Evolutionary conservation across 257 asterid genomes (phyloP).

Genomic region (Solanum verrucosum): DNA sequence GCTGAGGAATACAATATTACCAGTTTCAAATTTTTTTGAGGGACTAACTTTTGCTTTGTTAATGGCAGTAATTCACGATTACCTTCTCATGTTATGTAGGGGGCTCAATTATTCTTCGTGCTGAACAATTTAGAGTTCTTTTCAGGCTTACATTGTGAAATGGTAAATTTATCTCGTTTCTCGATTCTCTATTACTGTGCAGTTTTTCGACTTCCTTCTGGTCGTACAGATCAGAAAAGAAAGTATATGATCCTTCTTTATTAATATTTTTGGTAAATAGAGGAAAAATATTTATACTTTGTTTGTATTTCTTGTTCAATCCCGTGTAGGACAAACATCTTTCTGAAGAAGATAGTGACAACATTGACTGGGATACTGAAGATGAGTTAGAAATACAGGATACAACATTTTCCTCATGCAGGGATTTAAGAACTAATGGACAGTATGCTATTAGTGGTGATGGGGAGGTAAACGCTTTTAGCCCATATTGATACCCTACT

Average conservation of each 20-base stretch:
- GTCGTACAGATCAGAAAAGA: background rate
- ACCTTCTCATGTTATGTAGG: background rate
- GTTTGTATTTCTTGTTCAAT: background rate
- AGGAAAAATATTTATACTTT: background rate
- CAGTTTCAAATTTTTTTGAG: background rate
- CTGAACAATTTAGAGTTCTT: background rate
- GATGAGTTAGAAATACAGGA: slow-evolving; percentile 23
- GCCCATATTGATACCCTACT: background rate
- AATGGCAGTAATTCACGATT: background rate
- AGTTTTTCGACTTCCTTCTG: background rate
- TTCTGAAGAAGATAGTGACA: slow-evolving; percentile 14
- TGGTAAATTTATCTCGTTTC: background rate
- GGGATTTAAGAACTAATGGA: background rate
- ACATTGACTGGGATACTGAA: slow-evolving; percentile 29
- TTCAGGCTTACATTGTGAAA: background rate
- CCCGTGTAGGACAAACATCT: slow-evolving; percentile 11
- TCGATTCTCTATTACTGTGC: background rate
- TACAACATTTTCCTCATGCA: background rate
- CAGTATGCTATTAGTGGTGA: background rate
- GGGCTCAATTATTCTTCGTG: background rate
- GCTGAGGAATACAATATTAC: background rate
- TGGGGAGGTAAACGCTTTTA: background rate
- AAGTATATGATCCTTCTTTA: background rate
- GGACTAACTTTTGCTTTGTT: background rate
- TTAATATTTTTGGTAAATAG: background rate